These are phyloP conservation scores for Trichoderma atrobrunneum DNA, from an alignment of 2,329 filamentous ascomycete genomes.

Conservation along the genomic window DNA sequence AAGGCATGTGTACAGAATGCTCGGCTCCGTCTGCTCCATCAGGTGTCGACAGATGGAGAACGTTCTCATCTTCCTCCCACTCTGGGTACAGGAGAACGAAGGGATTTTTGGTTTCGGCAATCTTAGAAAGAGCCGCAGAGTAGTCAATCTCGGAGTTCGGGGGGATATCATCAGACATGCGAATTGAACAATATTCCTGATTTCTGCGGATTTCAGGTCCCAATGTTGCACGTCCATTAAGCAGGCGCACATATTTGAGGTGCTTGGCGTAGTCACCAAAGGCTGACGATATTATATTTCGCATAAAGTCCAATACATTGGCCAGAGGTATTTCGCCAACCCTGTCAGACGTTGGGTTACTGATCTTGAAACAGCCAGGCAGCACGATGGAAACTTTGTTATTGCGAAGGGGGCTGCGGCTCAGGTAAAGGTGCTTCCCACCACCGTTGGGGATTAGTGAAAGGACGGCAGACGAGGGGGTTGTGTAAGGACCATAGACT, in stretches of 20 bases:
- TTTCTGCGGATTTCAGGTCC: not conserved
- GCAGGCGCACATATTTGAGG: not conserved
- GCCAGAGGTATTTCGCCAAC: not conserved
- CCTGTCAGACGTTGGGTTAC: too few species aligned
- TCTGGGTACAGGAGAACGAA: constrained; percentile 15
- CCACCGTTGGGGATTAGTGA: not conserved
- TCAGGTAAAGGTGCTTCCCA: not conserved
- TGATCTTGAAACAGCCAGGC: constrained; percentile 6
- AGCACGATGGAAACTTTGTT: constrained; percentile 6
- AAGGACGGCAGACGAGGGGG: not conserved
- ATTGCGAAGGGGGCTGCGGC: not conserved
- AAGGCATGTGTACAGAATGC: not conserved
- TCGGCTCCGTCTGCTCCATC: not conserved
- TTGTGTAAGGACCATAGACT: not conserved
- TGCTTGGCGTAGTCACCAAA: not conserved
- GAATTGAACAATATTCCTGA: not conserved
- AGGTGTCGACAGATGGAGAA: not conserved
- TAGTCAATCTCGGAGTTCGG: not conserved
- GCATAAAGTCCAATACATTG: not conserved
- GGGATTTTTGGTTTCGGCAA: not conserved
- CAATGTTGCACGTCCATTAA: not conserved
- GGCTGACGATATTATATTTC: not conserved
- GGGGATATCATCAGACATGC: not conserved
- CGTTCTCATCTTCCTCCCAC: constrained; percentile 1
- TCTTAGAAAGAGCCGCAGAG: not conserved